Conservation (phyloP, 2,329 filamentous ascomycete genomes). For the Ophiocordyceps unilateralis region DNA sequence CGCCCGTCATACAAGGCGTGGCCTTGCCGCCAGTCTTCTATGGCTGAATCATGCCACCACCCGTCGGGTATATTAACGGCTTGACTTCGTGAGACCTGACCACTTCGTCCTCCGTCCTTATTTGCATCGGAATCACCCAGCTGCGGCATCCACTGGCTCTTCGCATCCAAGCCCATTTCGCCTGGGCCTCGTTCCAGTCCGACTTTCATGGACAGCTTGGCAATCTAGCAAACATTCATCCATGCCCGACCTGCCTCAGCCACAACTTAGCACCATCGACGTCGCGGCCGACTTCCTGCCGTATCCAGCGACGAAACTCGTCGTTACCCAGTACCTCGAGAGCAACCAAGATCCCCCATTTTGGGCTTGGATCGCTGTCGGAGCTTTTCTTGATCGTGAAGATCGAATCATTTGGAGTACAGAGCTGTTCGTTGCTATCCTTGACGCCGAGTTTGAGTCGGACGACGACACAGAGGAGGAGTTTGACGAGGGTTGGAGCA, state of each 20-base stretch:
- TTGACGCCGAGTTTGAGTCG: slow-evolving; percentile 10
- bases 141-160: background rate
- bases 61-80: background rate
- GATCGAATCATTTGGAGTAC: slow-evolving; percentile 27
- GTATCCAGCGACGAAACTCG: slow-evolving; percentile 24
- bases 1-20: background rate
- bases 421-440: slow-evolving; percentile 21
- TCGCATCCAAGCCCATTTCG: background rate
- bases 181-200: background rate
- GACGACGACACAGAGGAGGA: slow-evolving; percentile 10
- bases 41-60: slow-evolving; percentile 4
- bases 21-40: background rate
- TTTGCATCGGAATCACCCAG: background rate
- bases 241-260: slow-evolving; percentile 6
- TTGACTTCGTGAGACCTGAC: background rate
- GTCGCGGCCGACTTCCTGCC: slow-evolving; percentile 19
- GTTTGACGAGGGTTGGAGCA: slow-evolving; percentile 2
- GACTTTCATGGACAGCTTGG: background rate
- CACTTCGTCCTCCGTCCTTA: background rate
- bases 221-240: slow-evolving; percentile 1
- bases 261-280: slow-evolving; percentile 10
- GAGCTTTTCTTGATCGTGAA: slow-evolving; percentile 26
- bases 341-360: slow-evolving; percentile 13
- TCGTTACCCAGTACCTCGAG: slow-evolving; percentile 25
- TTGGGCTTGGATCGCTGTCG: slow-evolving; percentile 30